These are phyloP conservation scores for Cystoderma amianthinum DNA, from an alignment of 768 basidiomycete genomes.

Conservation along the genomic window DNA sequence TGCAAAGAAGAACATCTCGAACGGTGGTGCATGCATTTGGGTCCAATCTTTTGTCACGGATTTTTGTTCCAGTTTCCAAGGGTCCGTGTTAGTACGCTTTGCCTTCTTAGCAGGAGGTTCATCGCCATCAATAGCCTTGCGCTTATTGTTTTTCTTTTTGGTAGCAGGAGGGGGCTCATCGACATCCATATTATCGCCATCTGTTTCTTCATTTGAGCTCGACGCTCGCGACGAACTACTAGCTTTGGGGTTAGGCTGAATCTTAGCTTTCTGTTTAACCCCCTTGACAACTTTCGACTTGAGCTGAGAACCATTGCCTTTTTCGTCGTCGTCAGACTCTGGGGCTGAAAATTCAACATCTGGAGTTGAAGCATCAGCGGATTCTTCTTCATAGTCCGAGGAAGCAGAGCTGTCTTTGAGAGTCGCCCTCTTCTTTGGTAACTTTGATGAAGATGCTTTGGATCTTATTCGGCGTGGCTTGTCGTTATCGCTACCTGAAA, in stretches of 20 bases:
- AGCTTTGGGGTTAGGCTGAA: conserved; percentile 9
- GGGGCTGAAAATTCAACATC: conserved; percentile 23
- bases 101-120: conserved; percentile 46
- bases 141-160: conserved; percentile 31
- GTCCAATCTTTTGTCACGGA: conserved; percentile 69
- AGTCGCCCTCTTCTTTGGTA: conserved; percentile 8
- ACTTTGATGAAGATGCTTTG: conserved; percentile 14
- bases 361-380: conserved; percentile 23
- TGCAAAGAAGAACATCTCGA: conserved; percentile 91
- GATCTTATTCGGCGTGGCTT: conserved; percentile 15
- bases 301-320: conserved; percentile 15
- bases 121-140: conserved; percentile 27
- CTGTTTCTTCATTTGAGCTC: conserved; percentile 19
- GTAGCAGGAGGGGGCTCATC: conserved; percentile 32
- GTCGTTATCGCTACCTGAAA: conserved; percentile 14
- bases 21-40: conserved; percentile 72
- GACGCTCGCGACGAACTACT: conserved; percentile 12
- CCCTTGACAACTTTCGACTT: conserved; percentile 23
- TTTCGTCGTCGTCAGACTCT: conserved; percentile 28
- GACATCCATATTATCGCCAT: conserved; percentile 49
- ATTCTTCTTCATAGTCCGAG: conserved; percentile 35
- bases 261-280: conserved; percentile 13
- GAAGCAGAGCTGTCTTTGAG: conserved; percentile 18
- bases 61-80: conserved; percentile 66
- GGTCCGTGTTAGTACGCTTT: conserved; percentile 62